These are phyloP conservation scores for Periconia digitata DNA, from an alignment of 2,329 filamentous ascomycete species.

Conservation along the genomic window DNA sequence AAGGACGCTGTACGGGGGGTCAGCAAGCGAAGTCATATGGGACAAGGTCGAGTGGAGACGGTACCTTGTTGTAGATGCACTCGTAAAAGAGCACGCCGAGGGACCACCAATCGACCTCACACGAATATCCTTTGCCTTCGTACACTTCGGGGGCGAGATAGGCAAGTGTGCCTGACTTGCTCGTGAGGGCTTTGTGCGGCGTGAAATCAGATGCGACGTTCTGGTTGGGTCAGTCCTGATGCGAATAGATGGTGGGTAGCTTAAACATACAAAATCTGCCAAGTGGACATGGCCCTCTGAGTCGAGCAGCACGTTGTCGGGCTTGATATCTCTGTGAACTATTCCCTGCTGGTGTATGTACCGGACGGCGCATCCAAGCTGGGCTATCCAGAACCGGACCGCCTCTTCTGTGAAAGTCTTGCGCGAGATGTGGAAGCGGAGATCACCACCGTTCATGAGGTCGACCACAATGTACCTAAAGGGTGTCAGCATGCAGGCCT, in stretches of 20 bases:
- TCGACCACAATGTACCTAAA: slow-evolving; percentile 87
- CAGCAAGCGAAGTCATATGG: slow-evolving; percentile 3
- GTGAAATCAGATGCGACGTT: slow-evolving; percentile 95
- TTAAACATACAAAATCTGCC: slow-evolving; percentile 82
- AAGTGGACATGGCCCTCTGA: slow-evolving; percentile 77
- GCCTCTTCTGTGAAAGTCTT: slow-evolving; percentile 98
- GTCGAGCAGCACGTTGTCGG: slow-evolving; percentile 46
- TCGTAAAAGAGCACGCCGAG: slow-evolving; percentile 98
- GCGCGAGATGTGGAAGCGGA: slow-evolving; percentile 95
- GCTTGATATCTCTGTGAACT: slow-evolving; percentile 47
- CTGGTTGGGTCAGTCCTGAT: slow-evolving; percentile 54
- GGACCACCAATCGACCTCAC: slow-evolving; percentile 98
- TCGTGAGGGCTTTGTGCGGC: slow-evolving; percentile 79
- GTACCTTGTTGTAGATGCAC: slow-evolving; percentile 97
- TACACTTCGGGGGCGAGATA: slow-evolving; percentile 97
- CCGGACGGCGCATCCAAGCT: slow-evolving; percentile 85
- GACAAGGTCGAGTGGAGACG: slow-evolving; percentile 18
- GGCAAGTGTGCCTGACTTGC: slow-evolving; percentile 94
- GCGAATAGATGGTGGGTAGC: background rate
- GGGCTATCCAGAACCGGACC: slow-evolving; percentile 94
- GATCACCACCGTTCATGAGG: slow-evolving; percentile 94
- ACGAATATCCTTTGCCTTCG: slow-evolving; percentile 81
- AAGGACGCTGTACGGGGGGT: slow-evolving; percentile 70
- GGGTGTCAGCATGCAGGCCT: background rate
- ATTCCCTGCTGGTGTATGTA: slow-evolving; percentile 48